These are phyloP conservation scores for Didymella exigua DNA, from an alignment of 2,329 filamentous ascomycete genomes.

Conservation along the genomic window DNA sequence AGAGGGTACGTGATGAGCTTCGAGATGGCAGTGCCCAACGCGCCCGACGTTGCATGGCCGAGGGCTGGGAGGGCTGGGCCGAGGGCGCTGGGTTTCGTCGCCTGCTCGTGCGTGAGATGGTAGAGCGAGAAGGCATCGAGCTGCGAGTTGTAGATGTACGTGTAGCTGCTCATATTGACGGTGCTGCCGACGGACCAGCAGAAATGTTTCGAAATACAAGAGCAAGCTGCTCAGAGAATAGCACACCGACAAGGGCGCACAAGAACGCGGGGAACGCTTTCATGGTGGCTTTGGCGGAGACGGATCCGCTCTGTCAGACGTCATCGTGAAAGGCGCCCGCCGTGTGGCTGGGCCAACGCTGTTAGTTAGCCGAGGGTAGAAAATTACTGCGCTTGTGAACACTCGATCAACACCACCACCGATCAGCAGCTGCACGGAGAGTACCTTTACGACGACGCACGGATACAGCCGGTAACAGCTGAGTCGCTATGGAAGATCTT, in stretches of 20 bases:
- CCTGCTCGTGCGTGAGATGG: constrained; percentile 49
- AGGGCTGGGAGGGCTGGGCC: constrained; percentile 70
- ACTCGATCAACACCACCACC: not conserved
- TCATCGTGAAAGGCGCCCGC: constrained; percentile 22
- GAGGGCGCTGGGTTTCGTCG: constrained; percentile 28
- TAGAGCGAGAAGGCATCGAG: constrained; percentile 53
- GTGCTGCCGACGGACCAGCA: constrained; percentile 16
- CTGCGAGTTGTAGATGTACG: constrained; percentile 52
- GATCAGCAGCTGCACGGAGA: not conserved
- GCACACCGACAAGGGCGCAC: not conserved
- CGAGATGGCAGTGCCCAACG: constrained; percentile 76
- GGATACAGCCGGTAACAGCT: too few relatives aligned
- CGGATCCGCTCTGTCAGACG: constrained; percentile 33
- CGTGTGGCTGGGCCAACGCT: constrained; percentile 12
- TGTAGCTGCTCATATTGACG: constrained; percentile 28
- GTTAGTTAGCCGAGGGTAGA: constrained; percentile 22
- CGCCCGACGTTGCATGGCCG: constrained; percentile 81
- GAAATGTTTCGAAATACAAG: not conserved
- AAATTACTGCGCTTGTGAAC: constrained; percentile 26
- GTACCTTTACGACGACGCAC: not conserved
- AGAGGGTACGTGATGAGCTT: constrained; percentile 82
- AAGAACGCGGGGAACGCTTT: constrained; percentile 32
- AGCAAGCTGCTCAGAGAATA: not conserved
- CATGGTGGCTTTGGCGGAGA: constrained; percentile 26
- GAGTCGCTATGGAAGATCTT: not conserved